phyloP scores from a whole-genome alignment of 805 yeast species.

The Zygosaccharomyces bailii region DNA sequence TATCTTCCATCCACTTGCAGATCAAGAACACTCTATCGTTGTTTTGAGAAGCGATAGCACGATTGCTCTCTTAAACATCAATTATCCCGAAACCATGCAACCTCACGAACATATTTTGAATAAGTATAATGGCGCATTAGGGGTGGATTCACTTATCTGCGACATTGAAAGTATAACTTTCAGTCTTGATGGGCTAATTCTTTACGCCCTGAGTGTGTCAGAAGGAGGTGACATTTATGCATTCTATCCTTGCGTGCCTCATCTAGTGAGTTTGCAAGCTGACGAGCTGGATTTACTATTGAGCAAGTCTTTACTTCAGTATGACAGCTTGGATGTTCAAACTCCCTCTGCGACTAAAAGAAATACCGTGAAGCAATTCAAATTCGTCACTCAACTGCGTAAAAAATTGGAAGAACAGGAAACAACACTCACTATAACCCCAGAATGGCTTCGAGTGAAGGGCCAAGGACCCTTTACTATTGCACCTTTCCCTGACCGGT shows the following conservation, averaged over 20 bases:
- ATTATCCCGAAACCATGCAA: slow-evolving; percentile 5
- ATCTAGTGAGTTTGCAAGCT: slow-evolving; percentile 10
- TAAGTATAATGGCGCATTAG: slow-evolving; percentile 17
- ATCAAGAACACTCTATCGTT: slow-evolving; percentile 23
- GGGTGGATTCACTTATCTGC: slow-evolving; percentile 22
- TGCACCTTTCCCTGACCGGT: slow-evolving; percentile 50
- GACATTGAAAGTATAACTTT: slow-evolving; percentile 26
- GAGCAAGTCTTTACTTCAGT: slow-evolving; percentile 28
- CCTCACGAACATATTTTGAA: slow-evolving; percentile 10
- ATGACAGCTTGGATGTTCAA: slow-evolving; percentile 19
- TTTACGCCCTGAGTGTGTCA: slow-evolving; percentile 45
- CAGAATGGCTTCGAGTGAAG: slow-evolving; percentile 10
- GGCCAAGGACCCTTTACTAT: slow-evolving; percentile 55
- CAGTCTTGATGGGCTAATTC: slow-evolving; percentile 45
- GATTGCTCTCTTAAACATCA: slow-evolving; percentile 24
- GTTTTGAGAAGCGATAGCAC: slow-evolving; percentile 27
- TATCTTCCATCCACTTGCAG: slow-evolving; percentile 43
- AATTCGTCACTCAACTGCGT: slow-evolving; percentile 37
- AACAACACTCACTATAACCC: slow-evolving; percentile 2
- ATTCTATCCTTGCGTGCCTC: slow-evolving; percentile 63
- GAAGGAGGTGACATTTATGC: slow-evolving; percentile 57
- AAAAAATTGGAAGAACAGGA: slow-evolving; percentile 18
- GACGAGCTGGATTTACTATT: slow-evolving; percentile 34
- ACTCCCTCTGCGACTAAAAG: slow-evolving; percentile 21
- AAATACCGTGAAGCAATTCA: slow-evolving; percentile 37